Evolutionary conservation across 208 protist genomes (phyloP).

Genomic region (Crithidia brevicula): DNA sequence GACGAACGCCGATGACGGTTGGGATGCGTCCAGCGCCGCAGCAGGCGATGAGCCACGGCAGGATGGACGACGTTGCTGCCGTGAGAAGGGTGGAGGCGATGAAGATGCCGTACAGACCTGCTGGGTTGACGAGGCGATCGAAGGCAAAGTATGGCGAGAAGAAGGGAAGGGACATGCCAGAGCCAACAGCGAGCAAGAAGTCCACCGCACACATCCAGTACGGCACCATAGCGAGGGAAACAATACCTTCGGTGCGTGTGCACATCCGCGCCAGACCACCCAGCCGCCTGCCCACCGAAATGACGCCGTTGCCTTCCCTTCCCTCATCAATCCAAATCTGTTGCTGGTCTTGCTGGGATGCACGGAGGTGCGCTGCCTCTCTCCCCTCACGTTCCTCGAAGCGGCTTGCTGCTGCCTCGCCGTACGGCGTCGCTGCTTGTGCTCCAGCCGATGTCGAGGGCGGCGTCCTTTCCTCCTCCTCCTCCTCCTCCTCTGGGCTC

Average conservation of each 20-base stretch:
- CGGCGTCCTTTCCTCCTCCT: not conserved
- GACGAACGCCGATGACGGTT: conserved; percentile 39
- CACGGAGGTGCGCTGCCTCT: too few relatives aligned
- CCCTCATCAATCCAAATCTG: not conserved
- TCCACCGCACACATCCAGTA: conserved; percentile 58
- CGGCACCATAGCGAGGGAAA: conserved; percentile 35
- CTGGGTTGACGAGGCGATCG: conserved; percentile 26
- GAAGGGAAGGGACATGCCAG: conserved; percentile 61
- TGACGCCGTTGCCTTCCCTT: not conserved
- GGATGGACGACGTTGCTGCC: conserved; percentile 25
- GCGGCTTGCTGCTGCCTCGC: too few relatives aligned
- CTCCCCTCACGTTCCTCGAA: too few relatives aligned
- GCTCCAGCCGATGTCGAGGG: not conserved
- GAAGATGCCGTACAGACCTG: conserved; percentile 39
- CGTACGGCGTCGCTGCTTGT: too few relatives aligned
- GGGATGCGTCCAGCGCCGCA: conserved; percentile 32
- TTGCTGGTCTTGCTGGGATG: too few relatives aligned
- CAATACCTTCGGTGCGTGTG: not conserved
- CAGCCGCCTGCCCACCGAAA: not conserved
- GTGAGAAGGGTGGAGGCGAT: conserved; percentile 37
- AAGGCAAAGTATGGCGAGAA: conserved; percentile 51
- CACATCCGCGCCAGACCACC: not conserved
- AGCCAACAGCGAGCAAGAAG: conserved; percentile 52
- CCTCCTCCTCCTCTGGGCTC: conserved; percentile 8
- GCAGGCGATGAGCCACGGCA: conserved; percentile 26